Percentiles rank a stretch among this genome's conserved stretches.
Evolutionary conservation across 2,329 filamentous ascomycete genomes (phyloP).

Genomic region (Aureobasidium pullulans): DNA sequence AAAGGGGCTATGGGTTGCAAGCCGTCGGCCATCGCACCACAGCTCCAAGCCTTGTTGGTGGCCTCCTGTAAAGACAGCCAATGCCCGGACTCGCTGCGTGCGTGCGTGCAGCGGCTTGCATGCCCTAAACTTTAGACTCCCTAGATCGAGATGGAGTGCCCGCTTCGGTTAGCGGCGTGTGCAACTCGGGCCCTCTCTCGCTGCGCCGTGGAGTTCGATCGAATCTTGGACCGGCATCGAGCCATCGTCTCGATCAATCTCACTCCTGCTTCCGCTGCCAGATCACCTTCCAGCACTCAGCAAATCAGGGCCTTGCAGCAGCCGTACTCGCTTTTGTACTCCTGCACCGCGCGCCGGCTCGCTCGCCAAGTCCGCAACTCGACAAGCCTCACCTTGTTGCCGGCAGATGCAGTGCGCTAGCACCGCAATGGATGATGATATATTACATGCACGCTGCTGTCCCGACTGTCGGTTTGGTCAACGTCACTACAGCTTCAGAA

Average conservation of each 20-base stretch:
- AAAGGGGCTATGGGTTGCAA: neutral
- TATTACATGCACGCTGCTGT: conserved; percentile 7
- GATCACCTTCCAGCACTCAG: neutral
- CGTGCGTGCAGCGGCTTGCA: conserved; percentile 6
- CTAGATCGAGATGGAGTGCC: conserved; percentile 5
- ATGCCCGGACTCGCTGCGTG: conserved; percentile 6
- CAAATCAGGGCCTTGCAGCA: conserved; percentile 3
- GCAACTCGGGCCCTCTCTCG: neutral
- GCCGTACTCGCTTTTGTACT: neutral
- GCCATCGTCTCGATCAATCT: neutral
- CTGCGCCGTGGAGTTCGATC: conserved; percentile 7
- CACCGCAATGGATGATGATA: conserved; percentile 1
- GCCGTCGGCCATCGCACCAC: neutral
- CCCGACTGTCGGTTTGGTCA: neutral
- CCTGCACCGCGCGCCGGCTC: conserved; percentile 5
- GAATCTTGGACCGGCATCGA: conserved; percentile 6
- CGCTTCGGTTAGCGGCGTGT: neutral
- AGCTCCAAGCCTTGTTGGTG: neutral
- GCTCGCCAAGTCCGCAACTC: neutral
- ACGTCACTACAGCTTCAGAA: conserved; percentile 5
- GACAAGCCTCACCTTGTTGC: conserved; percentile 5
- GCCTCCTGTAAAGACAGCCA: neutral
- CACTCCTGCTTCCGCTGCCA: conserved; percentile 9
- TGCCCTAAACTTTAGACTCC: conserved; percentile 5
- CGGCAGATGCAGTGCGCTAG: conserved; percentile 6